A percentile compares a stretch with the other conserved stretches of the same genome.
phyloP scores from a whole-genome alignment of 768 basidiomycete genomes.

The Phylloporus rhodoxanthus region DNA sequence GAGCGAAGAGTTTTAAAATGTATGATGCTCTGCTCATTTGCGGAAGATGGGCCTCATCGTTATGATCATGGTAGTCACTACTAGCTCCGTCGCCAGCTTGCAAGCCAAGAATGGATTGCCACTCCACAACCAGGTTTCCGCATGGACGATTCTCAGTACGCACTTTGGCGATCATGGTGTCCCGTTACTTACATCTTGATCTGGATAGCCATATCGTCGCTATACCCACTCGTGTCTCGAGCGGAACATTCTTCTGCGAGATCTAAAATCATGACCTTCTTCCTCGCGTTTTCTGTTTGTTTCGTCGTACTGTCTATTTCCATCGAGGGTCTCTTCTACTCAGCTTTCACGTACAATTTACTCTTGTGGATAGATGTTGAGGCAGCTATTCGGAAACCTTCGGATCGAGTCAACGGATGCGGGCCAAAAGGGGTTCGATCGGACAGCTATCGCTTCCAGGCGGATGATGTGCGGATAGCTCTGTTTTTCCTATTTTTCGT shows the following conservation, averaged over 20 bases:
- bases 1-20: background rate
- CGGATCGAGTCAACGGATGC: background rate
- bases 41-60: slow-evolving; percentile 41
- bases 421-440: background rate
- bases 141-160: slow-evolving; percentile 65
- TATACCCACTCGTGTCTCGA: slow-evolving; percentile 43
- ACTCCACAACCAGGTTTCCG: slow-evolving; percentile 47
- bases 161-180: background rate
- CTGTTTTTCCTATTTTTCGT: slow-evolving; percentile 83
- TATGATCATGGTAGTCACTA: slow-evolving; percentile 47
- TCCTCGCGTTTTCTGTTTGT: slow-evolving; percentile 67
- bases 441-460: slow-evolving; percentile 39
- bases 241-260: slow-evolving; percentile 34
- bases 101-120: slow-evolving; percentile 67
- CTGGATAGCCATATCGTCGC: slow-evolving; percentile 47
- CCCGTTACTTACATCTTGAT: background rate
- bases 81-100: slow-evolving; percentile 52
- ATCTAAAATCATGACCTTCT: slow-evolving; percentile 55
- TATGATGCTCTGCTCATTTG: background rate
- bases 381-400: slow-evolving; percentile 19
- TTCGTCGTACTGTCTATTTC: slow-evolving; percentile 80
- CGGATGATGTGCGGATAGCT: slow-evolving; percentile 66
- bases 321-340: slow-evolving; percentile 75
- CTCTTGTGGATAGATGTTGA: slow-evolving; percentile 68
- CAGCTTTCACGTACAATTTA: slow-evolving; percentile 59